Percentiles rank a stretch among this genome's conserved stretches.
Evolutionary conservation across 805 yeast genomes (phyloP).

Genomic region (Huiozyma naganishii): DNA sequence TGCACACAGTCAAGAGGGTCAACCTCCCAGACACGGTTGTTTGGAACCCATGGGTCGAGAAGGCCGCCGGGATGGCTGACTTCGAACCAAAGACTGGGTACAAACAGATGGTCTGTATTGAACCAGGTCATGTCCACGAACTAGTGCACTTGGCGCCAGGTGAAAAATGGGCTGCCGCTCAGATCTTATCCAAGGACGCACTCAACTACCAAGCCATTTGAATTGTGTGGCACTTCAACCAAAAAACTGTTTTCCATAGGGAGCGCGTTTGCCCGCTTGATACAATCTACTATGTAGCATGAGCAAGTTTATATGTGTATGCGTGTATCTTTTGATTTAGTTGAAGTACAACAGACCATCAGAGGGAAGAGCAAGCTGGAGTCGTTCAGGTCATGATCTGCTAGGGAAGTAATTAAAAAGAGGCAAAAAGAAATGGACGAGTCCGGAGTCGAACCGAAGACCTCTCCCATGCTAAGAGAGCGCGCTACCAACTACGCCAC

Average conservation of each 20-base stretch:
- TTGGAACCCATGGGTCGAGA: slow-evolving; percentile 95
- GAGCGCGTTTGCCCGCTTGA: too few relatives aligned
- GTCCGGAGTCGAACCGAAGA: slow-evolving; percentile 74
- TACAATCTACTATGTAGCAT: too few relatives aligned
- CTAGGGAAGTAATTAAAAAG: too few relatives aligned
- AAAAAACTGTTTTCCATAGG: too few relatives aligned
- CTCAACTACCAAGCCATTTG: slow-evolving; percentile 46
- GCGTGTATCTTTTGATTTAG: too few relatives aligned
- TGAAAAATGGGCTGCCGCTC: slow-evolving; percentile 64
- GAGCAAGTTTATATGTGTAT: too few relatives aligned
- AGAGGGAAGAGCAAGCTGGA: too few relatives aligned
- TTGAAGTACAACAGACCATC: too few relatives aligned
- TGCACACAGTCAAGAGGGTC: slow-evolving; percentile 53
- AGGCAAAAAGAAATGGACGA: slow-evolving; percentile 38
- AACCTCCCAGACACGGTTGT: slow-evolving; percentile 68
- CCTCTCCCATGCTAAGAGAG: slow-evolving; percentile 73
- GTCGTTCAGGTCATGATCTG: too few relatives aligned
- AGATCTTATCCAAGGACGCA: slow-evolving; percentile 45
- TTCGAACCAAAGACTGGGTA: slow-evolving; percentile 80
- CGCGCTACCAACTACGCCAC: slow-evolving; percentile 82
- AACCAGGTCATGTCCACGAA: slow-evolving; percentile 80
- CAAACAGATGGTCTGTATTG: slow-evolving; percentile 84
- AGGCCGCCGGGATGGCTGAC: slow-evolving; percentile 76
- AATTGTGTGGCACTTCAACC: not conserved
- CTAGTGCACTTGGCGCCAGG: slow-evolving; percentile 60